Evolutionary conservation across 192 early-diverging fungal genomes (phyloP).

Genomic region (Linnemannia zychae): DNA sequence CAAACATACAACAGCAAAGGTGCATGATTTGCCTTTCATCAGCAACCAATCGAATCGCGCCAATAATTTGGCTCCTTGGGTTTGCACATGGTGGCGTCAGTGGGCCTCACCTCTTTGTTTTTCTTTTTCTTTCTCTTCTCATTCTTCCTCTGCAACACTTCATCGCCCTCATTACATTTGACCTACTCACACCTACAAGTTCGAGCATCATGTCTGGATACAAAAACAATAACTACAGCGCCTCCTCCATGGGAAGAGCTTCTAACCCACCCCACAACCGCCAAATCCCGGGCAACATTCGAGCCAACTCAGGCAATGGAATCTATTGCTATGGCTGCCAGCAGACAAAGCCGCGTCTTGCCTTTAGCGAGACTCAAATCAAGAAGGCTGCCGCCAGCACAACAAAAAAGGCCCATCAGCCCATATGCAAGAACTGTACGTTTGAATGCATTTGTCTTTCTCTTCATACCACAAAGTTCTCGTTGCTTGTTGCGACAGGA

Average conservation of each 20-base stretch:
- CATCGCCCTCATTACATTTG: neutral
- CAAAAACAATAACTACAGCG: neutral
- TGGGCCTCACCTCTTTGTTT: neutral
- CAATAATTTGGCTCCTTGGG: neutral
- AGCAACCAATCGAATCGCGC: neutral
- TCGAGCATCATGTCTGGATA: conserved; percentile 1
- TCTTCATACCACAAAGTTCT: neutral
- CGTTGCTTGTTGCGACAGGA: neutral
- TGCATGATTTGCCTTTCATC: neutral
- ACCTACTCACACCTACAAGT: neutral
- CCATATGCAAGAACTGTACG: conserved; percentile 49
- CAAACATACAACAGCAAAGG: neutral
- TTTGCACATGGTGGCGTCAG: neutral
- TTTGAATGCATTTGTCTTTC: neutral
- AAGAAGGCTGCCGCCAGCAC: conserved; percentile 30
- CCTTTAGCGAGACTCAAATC: conserved; percentile 48
- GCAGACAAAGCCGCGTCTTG: conserved; percentile 26
- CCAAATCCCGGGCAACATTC: conserved; percentile 14
- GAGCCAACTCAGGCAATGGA: neutral
- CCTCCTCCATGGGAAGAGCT: conserved; percentile 13
- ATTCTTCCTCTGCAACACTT: neutral
- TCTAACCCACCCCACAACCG: conserved; percentile 39
- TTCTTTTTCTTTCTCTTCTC: neutral
- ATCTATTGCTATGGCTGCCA: conserved; percentile 49
- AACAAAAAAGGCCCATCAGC: conserved; percentile 28